phyloP scores from a whole-genome alignment of 2,329 filamentous ascomycete genomes.

The Microcyclosporella mali region DNA sequence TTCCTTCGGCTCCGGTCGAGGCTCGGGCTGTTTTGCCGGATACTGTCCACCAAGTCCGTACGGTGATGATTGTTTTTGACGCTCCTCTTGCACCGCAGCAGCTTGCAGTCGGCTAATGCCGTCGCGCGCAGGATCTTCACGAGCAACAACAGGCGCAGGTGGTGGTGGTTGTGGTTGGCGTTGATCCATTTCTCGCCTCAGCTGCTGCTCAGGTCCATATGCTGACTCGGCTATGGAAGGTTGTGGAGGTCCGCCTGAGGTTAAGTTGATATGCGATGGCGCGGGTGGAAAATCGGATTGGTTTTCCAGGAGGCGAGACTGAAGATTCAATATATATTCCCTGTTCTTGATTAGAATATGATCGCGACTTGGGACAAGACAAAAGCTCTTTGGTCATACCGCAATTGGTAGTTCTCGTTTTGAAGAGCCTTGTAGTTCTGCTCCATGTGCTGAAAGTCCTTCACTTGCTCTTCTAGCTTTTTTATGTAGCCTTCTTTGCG shows the following conservation, averaged over 20 bases:
- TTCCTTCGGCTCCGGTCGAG: slow-evolving; percentile 2
- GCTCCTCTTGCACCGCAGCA: slow-evolving; percentile 19
- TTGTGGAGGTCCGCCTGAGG: slow-evolving; percentile 31
- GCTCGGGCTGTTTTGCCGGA: slow-evolving; percentile 6
- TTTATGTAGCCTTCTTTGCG: slow-evolving; percentile 98
- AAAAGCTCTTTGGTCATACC: slow-evolving; percentile 30
- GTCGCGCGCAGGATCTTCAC: slow-evolving; percentile 18
- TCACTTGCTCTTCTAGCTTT: slow-evolving; percentile 89
- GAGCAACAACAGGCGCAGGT: slow-evolving; percentile 17
- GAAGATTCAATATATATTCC: slow-evolving; percentile 87
- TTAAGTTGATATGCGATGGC: slow-evolving; percentile 71
- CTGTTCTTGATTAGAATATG: background rate
- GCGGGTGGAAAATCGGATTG: slow-evolving; percentile 79
- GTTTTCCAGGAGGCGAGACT: slow-evolving; percentile 76
- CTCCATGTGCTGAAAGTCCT: slow-evolving; percentile 70
- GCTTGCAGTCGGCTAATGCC: slow-evolving; percentile 23
- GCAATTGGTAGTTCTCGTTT: slow-evolving; percentile 79
- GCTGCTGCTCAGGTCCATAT: slow-evolving; percentile 19
- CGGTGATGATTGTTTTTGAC: slow-evolving; percentile 20
- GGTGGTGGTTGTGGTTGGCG: slow-evolving; percentile 14
- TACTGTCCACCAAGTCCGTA: slow-evolving; percentile 24
- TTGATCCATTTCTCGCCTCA: slow-evolving; percentile 19
- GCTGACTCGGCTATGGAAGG: slow-evolving; percentile 13
- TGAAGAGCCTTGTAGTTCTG: slow-evolving; percentile 74
- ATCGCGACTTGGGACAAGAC: background rate